These are phyloP conservation scores for Coemansia sp. DNA, from an alignment of 192 early-diverging fungal species.

Conservation along the genomic window DNA sequence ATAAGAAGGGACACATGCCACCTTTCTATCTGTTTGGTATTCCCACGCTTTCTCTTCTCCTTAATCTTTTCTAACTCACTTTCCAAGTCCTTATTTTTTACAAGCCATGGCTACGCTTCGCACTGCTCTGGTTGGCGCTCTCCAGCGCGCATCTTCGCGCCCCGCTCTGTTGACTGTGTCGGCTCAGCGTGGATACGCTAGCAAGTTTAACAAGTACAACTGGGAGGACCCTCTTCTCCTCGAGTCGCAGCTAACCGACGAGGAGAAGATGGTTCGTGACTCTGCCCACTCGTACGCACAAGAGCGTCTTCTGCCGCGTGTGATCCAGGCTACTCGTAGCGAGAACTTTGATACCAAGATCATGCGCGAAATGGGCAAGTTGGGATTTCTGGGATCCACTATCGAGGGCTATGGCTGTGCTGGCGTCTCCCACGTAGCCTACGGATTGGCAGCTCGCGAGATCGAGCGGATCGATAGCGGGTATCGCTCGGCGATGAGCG, in stretches of 20 bases:
- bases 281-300: slow-evolving; percentile 85
- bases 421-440: slow-evolving; percentile 95
- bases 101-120: neutral
- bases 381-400: slow-evolving; percentile 90
- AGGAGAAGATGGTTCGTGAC: slow-evolving; percentile 83
- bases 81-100: neutral
- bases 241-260: slow-evolving; percentile 83
- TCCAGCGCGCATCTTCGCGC: neutral
- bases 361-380: slow-evolving; percentile 88
- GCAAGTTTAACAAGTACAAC: slow-evolving; percentile 69
- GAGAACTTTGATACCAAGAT: slow-evolving; percentile 90
- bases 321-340: slow-evolving; percentile 79
- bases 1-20: neutral
- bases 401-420: slow-evolving; percentile 97
- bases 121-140: neutral
- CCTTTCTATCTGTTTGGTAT: neutral
- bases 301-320: slow-evolving; percentile 78
- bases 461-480: slow-evolving; percentile 94
- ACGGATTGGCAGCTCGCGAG: slow-evolving; percentile 94
- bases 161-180: neutral
- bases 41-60: neutral
- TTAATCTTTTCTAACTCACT: neutral
- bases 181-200: slow-evolving; percentile 29
- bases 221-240: slow-evolving; percentile 86
- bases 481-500: slow-evolving; percentile 97